phyloP scores from a whole-genome alignment of 2,329 filamentous ascomycete species.

The Daldinia sp. region DNA sequence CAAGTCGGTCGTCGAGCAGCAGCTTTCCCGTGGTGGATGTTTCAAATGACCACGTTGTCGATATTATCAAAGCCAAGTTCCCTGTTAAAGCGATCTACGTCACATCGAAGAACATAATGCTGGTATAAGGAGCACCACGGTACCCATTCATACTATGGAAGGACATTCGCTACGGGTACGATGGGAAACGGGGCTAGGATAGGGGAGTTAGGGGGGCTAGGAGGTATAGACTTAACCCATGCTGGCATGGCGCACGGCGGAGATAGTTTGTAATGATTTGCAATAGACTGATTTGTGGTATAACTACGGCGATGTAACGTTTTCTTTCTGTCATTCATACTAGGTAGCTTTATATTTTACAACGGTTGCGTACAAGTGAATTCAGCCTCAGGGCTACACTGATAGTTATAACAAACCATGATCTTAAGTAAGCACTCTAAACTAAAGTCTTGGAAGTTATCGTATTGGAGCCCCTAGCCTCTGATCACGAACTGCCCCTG shows the following conservation, averaged over 20 bases:
- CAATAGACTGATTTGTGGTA: constrained; percentile 5
- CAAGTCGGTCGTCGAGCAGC: constrained; percentile 38
- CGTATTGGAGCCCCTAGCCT: not conserved
- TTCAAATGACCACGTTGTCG: constrained; percentile 34
- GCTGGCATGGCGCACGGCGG: constrained; percentile 9
- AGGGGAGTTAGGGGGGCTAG: not conserved
- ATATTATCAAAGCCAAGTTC: constrained; percentile 38
- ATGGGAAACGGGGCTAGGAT: not conserved
- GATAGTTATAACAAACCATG: not conserved
- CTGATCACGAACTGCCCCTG: not conserved
- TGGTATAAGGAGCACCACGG: constrained; percentile 30
- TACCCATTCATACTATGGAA: not conserved
- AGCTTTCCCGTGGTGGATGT: constrained; percentile 40
- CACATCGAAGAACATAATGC: constrained; percentile 41
- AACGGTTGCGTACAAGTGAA: not conserved
- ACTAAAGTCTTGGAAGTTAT: not conserved
- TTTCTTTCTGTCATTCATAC: not conserved
- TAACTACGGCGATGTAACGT: constrained; percentile 11
- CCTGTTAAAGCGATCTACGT: constrained; percentile 37
- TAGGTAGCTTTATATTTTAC: not conserved
- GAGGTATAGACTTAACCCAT: not conserved
- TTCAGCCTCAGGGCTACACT: not conserved
- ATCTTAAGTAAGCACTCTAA: not conserved
- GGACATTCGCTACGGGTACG: not conserved
- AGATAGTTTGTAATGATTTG: not conserved